Conservation (phyloP, 129 eudicot species). For the Saposhnikovia divaricata region DNA sequence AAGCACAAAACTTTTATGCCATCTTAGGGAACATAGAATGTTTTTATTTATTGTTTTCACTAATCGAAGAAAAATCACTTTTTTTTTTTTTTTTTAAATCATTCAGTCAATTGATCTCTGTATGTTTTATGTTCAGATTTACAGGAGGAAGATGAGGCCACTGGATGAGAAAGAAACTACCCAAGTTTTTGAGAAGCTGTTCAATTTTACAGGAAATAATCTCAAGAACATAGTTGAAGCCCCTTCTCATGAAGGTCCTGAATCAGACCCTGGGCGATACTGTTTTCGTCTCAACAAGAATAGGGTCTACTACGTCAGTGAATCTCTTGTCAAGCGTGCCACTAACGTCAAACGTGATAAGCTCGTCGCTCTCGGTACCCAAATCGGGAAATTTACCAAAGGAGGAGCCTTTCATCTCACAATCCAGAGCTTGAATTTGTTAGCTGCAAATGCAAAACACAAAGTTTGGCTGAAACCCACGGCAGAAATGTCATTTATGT, state of each 20-base stretch:
- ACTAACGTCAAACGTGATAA: constrained; percentile 87
- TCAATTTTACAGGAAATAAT: constrained; percentile 88
- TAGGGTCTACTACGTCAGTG: constrained; percentile 76
- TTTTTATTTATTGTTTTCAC: background rate
- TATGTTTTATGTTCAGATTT: background rate
- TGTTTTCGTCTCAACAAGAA: constrained; percentile 85
- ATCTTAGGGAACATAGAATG: background rate
- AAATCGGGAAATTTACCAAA: constrained; percentile 83
- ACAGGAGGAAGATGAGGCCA: constrained; percentile 53
- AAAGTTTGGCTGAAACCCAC: constrained; percentile 98
- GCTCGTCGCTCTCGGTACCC: constrained; percentile 61
- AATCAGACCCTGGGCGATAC: constrained; percentile 55
- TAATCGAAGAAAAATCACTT: background rate
- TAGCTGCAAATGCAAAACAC: constrained; percentile 78
- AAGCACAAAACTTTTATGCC: too few species aligned
- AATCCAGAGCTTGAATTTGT: constrained; percentile 47
- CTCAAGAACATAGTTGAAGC: constrained; percentile 78
- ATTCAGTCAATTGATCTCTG: background rate
- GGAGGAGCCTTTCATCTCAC: constrained; percentile 72
- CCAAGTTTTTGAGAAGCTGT: constrained; percentile 75
- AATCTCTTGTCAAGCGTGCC: constrained; percentile 81
- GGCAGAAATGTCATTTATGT: constrained; percentile 79
- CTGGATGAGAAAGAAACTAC: constrained; percentile 88
- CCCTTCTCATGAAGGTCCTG: constrained; percentile 87
- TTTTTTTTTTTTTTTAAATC: background rate